Base-by-base conservation (phyloP, 768 basidiomycete species). In the Lactarius psammicola region DNA sequence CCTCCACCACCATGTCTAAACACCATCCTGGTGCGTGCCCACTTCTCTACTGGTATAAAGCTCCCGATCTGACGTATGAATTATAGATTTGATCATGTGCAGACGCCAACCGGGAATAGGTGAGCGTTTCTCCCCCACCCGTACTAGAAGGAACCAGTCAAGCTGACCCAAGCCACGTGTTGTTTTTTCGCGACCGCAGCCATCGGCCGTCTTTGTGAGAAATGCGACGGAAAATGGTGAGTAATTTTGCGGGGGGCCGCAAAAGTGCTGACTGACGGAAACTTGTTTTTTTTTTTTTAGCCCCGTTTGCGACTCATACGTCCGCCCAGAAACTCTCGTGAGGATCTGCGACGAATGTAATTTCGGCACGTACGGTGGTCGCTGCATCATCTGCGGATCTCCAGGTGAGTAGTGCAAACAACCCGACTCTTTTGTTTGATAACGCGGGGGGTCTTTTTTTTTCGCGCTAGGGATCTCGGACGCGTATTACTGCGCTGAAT, bases 331-430 rank as follows among this genome's bases (percentile, higher is more conserved):
- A 79, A 98, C 96, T 28, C 84, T 98, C 69, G 97, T 98, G 65
- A 87, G 96, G 68, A 98, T 98, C 71, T 99, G 97, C 77, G 97
- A 99, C 75, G 97, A 99, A 80, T 99, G 97, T 78, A 98, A 98
- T 77, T 99, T 98, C 79, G 93, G 95, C 71, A 96, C 94, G 54
- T 97, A 97, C 75, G 95, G 97, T 28, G 96, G 96, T 58, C 84
- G 95, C 69, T 99, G 97, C 75, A 98, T 98, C 78, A 97, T 98
- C 68, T 99, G 97, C 71, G 94, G 95, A 57, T 88, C 94, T 53
- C 94, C 93, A 72, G 96, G 95, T 97, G 71, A 68, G 84, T 71
- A 42, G 4, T 49, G 65, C 42, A 10, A 18, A 33, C 59, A 38
- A 54, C 4, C 34, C 18, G 57, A 53, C 54, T 17, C 26, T 46